phyloP scores from a whole-genome alignment of 2,329 filamentous ascomycete species.

The Colletotrichum karsti region DNA sequence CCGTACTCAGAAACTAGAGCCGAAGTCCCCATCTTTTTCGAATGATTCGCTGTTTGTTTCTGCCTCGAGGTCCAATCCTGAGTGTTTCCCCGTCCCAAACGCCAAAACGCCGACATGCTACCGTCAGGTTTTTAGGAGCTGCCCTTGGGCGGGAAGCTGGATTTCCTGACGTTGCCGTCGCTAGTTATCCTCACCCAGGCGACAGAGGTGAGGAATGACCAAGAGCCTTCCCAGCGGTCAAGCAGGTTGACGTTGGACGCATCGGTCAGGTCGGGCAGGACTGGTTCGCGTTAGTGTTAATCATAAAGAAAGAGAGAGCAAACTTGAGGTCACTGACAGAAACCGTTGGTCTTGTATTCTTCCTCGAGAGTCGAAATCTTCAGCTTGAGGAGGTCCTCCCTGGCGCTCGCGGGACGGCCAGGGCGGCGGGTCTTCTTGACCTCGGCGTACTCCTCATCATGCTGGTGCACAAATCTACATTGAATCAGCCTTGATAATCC shows the following conservation, averaged over 20 bases:
- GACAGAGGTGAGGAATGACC: slow-evolving; percentile 80
- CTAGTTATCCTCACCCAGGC: slow-evolving; percentile 80
- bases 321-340: slow-evolving; percentile 65
- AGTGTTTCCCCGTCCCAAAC: not conserved
- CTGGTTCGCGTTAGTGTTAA: not conserved
- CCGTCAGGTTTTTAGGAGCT: slow-evolving; percentile 32
- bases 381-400: slow-evolving; percentile 80
- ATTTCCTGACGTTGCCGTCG: slow-evolving; percentile 70
- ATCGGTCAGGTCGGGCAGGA: slow-evolving; percentile 77
- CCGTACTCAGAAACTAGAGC: slow-evolving; percentile 4
- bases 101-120: slow-evolving; percentile 18
- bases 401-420: slow-evolving; percentile 80
- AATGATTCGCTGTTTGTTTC: not conserved
- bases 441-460: slow-evolving; percentile 74
- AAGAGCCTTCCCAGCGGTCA: slow-evolving; percentile 82
- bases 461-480: slow-evolving; percentile 69
- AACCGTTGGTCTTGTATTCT: slow-evolving; percentile 80
- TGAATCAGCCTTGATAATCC: slow-evolving; percentile 22
- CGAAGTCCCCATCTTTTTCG: not conserved
- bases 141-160: slow-evolving; percentile 76
- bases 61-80: not conserved
- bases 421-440: slow-evolving; percentile 76
- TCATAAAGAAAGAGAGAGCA: not conserved
- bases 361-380: slow-evolving; percentile 76
- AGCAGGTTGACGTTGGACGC: slow-evolving; percentile 72